Base-by-base conservation (phyloP, 768 basidiomycete species). In the Phlebiopsis flavidoalba region DNA sequence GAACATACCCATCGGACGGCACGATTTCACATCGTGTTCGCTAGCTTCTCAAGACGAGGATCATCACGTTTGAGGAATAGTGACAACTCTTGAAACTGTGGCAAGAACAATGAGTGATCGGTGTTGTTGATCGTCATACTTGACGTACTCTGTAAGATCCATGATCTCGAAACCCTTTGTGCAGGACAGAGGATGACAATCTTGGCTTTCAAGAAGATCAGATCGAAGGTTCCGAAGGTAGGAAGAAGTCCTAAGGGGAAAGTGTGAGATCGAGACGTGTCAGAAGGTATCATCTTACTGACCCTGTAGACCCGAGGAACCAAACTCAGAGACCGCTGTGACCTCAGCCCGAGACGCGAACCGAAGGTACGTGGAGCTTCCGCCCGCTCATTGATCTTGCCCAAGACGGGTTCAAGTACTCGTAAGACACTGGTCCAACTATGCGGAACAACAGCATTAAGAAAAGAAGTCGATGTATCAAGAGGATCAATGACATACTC, bases 161-260 rank as follows among this genome's bases (percentile, higher is more conserved):
- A 98, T 98, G 67, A 98, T 96, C 73, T 98, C 95, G 67, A 98
- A 98, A 45, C 95, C 95, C 69, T 92, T 93, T 0, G 91, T 87
- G n/a, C n/a, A n/a, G n/a, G n/a, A 66, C 95, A 95, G 31, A 97
- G 81, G 59, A 99, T 91, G 3, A 91, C 95, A 63, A 99, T 90
- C 75, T 90, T 91, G 8, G 91, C 90, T 71, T 95, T 95, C 59
- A 98, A 77, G 81, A 98, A 98, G 63, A 94, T 86, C 47, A 98
- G 78, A 69, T 93, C 91, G 64, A 86, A 93, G 0, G 95, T 70
- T 97, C 94, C 0, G 91, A 93, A 1, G 92, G 93, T 53, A 96
- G 74, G 83, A 93, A 95, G 75, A 95, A 96, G 75, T 95, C 92
- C 81, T 83, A 59, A 35, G 2, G 26, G 26, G 26, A 31, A 31